A percentile compares a stretch with the other conserved stretches of the same genome.
These are phyloP conservation scores for Emmonsia crescens DNA, from an alignment of 2,329 filamentous ascomycete genomes.

Conservation along the genomic window DNA sequence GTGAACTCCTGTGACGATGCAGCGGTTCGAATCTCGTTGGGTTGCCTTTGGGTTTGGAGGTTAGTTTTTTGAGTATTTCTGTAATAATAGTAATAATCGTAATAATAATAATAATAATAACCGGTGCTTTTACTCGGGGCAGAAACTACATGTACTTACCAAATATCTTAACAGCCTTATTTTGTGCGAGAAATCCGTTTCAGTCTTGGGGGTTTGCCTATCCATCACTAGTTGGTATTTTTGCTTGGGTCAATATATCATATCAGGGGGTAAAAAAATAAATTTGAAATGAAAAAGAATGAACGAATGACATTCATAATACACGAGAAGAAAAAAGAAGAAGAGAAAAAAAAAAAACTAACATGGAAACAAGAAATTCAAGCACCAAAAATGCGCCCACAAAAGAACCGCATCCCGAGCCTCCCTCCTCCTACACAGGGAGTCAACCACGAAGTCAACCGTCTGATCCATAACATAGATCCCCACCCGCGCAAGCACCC, in stretches of 20 bases:
- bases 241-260: no score
- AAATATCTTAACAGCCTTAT: no score
- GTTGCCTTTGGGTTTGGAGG: not conserved
- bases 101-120: no score
- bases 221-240: conserved; percentile 3
- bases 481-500: not conserved
- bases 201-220: not conserved
- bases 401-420: not conserved
- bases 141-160: no score
- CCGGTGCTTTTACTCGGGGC: no score
- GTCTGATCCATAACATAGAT: not conserved
- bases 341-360: not conserved
- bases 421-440: not conserved
- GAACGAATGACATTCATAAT: not conserved
- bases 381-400: conserved; percentile 1
- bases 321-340: not conserved
- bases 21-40: conserved; percentile 3
- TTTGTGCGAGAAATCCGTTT: no score
- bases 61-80: not conserved
- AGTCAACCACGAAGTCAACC: not conserved
- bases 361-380: conserved; percentile 7
- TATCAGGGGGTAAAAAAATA: no score
- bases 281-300: no score
- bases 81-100: not conserved
- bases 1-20: conserved; percentile 2